Percentiles rank a stretch among this genome's conserved stretches.
These are phyloP conservation scores for Aspergillus clavatus DNA, from an alignment of 2,329 filamentous ascomycete species.

Conservation along the genomic window DNA sequence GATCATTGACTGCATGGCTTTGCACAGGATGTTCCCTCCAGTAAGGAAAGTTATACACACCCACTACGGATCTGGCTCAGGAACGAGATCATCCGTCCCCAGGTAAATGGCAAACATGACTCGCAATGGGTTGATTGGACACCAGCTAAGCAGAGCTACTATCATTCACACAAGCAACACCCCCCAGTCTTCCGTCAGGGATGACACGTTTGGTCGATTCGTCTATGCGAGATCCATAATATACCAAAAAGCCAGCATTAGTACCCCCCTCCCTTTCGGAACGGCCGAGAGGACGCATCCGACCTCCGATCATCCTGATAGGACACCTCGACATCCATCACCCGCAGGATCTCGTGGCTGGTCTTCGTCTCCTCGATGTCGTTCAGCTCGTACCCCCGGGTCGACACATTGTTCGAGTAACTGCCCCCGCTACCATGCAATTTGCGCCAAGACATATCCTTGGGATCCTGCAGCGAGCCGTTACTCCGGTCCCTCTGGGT, in stretches of 20 bases:
- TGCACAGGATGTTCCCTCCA: no score
- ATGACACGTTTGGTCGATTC: no score
- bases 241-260: not conserved
- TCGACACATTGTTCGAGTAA: slow-evolving; percentile 4
- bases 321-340: slow-evolving; percentile 1
- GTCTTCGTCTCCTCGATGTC: not conserved
- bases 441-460: not conserved
- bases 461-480: not conserved
- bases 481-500: not conserved
- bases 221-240: not conserved
- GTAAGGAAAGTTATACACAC: no score
- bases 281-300: slow-evolving; percentile 2
- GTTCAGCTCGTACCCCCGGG: not conserved
- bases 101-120: no score
- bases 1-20: no score
- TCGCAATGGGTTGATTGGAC: no score
- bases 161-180: no score
- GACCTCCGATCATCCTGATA: slow-evolving; percentile 7
- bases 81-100: no score
- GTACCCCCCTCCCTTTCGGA: not conserved
- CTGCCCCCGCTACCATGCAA: not conserved
- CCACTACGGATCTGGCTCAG: no score
- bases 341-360: not conserved
- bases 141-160: no score
- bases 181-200: no score